Conservation (phyloP, 2,329 filamentous ascomycete species). For the Neonectria coccinea region DNA sequence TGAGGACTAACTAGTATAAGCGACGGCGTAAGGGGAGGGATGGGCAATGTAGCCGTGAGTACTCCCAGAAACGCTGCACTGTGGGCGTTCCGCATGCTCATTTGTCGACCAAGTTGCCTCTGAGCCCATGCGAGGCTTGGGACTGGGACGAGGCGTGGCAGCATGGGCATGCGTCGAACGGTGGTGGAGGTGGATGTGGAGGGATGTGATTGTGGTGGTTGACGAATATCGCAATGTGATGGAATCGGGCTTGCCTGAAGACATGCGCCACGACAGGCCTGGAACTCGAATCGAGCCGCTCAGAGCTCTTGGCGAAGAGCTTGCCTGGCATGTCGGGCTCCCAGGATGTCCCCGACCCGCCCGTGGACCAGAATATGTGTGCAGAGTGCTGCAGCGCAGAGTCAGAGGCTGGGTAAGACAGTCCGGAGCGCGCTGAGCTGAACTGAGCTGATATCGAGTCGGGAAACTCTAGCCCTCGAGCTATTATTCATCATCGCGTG, state of each 20-base stretch:
- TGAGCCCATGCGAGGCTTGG: conserved; percentile 17
- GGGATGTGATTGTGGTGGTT: conserved; percentile 16
- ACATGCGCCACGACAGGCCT: conserved; percentile 11
- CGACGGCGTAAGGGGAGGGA: conserved; percentile 33
- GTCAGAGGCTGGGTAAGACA: neutral
- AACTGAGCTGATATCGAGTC: conserved; percentile 23
- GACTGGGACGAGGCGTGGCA: conserved; percentile 2
- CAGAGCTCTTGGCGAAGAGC: conserved; percentile 5
- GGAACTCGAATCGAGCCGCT: conserved; percentile 14
- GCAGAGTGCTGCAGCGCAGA: no score
- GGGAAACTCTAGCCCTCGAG: conserved; percentile 8
- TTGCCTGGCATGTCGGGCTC: neutral
- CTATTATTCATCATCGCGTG: conserved; percentile 22
- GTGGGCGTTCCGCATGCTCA: conserved; percentile 35
- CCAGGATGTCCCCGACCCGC: conserved; percentile 8
- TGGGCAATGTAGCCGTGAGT: conserved; percentile 38
- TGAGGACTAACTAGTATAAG: conserved; percentile 42
- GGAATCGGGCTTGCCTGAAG: conserved; percentile 32
- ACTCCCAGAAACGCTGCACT: conserved; percentile 42
- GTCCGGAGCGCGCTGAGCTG: conserved; percentile 11
- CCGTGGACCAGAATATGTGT: neutral
- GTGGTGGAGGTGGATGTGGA: conserved; percentile 10
- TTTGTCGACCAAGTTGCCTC: conserved; percentile 41
- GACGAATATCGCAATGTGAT: conserved; percentile 34
- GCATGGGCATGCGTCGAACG: neutral